A percentile compares a stretch with the other conserved stretches of the same genome.
Evolutionary conservation across 805 yeast species (phyloP).

Genomic region (Teunomyces stri): DNA sequence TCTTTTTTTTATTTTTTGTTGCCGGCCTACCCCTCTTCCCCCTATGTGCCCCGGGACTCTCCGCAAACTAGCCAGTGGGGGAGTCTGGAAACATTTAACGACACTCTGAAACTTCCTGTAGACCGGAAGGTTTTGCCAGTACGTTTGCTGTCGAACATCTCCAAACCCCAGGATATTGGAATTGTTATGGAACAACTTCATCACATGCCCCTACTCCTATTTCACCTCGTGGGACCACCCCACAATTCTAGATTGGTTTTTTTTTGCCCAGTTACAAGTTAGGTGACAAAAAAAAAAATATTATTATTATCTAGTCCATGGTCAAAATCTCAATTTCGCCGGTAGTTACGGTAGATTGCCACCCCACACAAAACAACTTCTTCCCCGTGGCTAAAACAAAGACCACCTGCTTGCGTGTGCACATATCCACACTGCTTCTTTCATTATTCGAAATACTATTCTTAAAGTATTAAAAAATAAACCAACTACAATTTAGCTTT

Average conservation of each 20-base stretch:
- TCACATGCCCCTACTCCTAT: slow-evolving; percentile 2
- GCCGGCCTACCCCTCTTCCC: neutral
- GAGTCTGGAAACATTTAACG: neutral
- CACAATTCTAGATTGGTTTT: slow-evolving; percentile 1
- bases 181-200: neutral
- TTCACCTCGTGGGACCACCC: slow-evolving; percentile 4
- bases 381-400: neutral
- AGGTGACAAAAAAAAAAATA: neutral
- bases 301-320: neutral
- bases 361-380: neutral
- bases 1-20: neutral
- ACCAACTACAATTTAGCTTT: no score
- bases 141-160: no score
- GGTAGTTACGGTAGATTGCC: neutral
- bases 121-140: neutral
- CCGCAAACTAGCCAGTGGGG: neutral
- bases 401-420: neutral
- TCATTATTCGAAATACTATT: no score
- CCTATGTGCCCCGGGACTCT: neutral
- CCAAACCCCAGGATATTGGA: no score
- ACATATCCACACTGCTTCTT: no score
- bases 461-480: no score
- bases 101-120: neutral
- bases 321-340: neutral
- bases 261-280: neutral